These are phyloP conservation scores for Apocynum venetum DNA, from an alignment of 257 asterid species.

Conservation along the genomic window DNA sequence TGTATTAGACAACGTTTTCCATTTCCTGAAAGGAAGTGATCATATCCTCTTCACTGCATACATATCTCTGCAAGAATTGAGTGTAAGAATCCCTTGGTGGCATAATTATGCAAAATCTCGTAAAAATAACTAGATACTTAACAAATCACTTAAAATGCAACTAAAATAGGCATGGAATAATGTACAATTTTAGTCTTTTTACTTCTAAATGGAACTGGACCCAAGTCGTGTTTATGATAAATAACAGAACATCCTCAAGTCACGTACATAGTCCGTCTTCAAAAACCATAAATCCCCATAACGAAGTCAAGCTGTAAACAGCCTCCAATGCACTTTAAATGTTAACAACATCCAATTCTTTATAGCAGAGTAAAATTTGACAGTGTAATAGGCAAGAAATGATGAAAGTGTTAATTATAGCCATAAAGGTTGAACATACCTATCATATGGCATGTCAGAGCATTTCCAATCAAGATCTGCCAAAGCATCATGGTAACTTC, in stretches of 20 bases:
- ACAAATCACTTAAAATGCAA: not conserved
- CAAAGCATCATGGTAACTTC: slow-evolving; percentile 46
- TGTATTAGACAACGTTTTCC: no score
- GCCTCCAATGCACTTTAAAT: not conserved
- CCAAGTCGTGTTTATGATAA: not conserved
- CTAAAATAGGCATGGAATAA: not conserved
- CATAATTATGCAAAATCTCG: not conserved
- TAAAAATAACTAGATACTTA: not conserved
- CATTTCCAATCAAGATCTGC: slow-evolving; percentile 40
- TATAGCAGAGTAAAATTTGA: not conserved
- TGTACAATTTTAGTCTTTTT: not conserved
- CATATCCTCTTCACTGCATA: not conserved
- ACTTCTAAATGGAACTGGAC: not conserved
- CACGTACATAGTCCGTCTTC: not conserved
- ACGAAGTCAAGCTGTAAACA: not conserved
- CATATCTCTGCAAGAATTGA: not conserved
- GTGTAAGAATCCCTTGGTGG: not conserved
- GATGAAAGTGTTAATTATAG: not conserved
- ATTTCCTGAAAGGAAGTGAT: not conserved
- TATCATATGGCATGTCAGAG: slow-evolving; percentile 43
- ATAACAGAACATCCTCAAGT: slow-evolving; percentile 1
- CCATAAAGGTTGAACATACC: slow-evolving; percentile 26
- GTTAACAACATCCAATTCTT: not conserved
- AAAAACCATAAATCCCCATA: not conserved
- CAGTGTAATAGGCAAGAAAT: not conserved